Evolutionary conservation across 192 early-diverging fungal genomes (phyloP).

Genomic region (Chytriomyces confervae): DNA sequence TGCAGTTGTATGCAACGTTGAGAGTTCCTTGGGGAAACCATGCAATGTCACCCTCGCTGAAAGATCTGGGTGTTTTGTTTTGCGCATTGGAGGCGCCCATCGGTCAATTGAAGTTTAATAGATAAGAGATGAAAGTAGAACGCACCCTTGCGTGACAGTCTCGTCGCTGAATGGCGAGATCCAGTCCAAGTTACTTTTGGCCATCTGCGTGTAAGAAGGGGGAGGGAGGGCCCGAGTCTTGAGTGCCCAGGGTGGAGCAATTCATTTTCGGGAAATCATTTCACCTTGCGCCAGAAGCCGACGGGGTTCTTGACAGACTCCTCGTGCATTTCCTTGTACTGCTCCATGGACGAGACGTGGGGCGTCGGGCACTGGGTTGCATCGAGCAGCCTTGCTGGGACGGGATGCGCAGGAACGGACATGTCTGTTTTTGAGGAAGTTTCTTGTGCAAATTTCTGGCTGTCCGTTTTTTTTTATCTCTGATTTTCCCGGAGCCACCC

Average conservation of each 20-base stretch:
- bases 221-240: neutral
- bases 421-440: neutral
- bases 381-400: constrained; percentile 72
- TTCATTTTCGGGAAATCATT: neutral
- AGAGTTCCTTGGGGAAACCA: constrained; percentile 94
- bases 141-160: constrained; percentile 63
- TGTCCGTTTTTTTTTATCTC: neutral
- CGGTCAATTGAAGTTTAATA: too few relatives aligned
- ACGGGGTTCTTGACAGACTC: constrained; percentile 79
- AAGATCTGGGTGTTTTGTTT: constrained; percentile 52
- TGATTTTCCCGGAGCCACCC: neutral
- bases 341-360: constrained; percentile 70
- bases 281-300: constrained; percentile 85
- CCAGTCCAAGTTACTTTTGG: constrained; percentile 82
- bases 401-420: constrained; percentile 42
- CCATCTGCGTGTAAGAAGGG: constrained; percentile 55
- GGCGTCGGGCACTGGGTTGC: constrained; percentile 60
- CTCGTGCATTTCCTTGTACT: constrained; percentile 83
- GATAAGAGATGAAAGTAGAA: neutral
- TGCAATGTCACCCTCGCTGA: constrained; percentile 84
- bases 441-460: too few relatives aligned
- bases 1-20: constrained; percentile 95
- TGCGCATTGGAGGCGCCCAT: too few relatives aligned
- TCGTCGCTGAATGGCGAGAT: constrained; percentile 70
- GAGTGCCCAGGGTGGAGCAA: neutral